phyloP scores from a whole-genome alignment of 148 eudicot species.

The Fagopyrum homotropicum region DNA sequence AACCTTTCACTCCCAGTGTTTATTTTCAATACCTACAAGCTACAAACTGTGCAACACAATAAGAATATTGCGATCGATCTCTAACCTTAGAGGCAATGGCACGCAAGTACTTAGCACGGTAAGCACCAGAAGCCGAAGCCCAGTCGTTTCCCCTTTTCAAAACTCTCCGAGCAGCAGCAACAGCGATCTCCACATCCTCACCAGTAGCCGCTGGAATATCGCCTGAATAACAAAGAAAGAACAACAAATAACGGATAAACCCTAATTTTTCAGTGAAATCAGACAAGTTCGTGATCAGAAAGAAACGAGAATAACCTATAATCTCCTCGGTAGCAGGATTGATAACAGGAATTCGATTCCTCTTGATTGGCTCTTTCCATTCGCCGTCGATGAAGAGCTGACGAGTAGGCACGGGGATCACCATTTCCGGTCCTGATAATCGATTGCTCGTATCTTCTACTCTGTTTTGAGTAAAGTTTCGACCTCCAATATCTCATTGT shows the following conservation, averaged over 20 bases:
- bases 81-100: slow-evolving; percentile 88
- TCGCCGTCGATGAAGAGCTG: slow-evolving; percentile 83
- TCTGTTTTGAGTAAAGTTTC: neutral
- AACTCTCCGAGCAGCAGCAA: slow-evolving; percentile 75
- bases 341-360: slow-evolving; percentile 62
- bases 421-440: slow-evolving; percentile 18
- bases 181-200: slow-evolving; percentile 87
- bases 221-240: slow-evolving; percentile 34
- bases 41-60: neutral
- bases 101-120: slow-evolving; percentile 87
- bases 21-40: neutral
- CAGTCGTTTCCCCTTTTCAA: slow-evolving; percentile 62
- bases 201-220: slow-evolving; percentile 89
- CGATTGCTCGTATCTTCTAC: neutral
- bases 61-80: neutral
- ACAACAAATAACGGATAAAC: neutral
- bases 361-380: slow-evolving; percentile 65
- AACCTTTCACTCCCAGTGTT: neutral
- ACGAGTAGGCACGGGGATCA: slow-evolving; percentile 49
- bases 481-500: neutral
- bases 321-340: slow-evolving; percentile 82
- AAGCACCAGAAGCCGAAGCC: slow-evolving; percentile 81
- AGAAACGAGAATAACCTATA: slow-evolving; percentile 38
- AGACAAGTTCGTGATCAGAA: neutral
- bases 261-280: neutral